A percentile compares a stretch with the other conserved stretches of the same genome.
phyloP scores from a whole-genome alignment of 192 early-diverging fungal species.

The Coemansia sp. region DNA sequence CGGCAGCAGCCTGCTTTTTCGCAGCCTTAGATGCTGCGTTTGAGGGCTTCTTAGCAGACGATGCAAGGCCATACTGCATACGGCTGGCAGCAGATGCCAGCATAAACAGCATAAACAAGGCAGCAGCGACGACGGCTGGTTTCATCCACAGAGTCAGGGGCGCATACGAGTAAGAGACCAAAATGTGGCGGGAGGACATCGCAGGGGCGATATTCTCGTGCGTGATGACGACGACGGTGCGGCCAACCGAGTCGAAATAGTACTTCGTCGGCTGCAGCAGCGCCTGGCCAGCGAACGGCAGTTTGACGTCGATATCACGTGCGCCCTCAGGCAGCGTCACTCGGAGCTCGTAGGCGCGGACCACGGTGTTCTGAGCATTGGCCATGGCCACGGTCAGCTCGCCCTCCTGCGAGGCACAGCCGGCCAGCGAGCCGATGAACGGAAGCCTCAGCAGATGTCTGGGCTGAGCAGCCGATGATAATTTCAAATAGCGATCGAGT shows the following conservation, averaged over 20 bases:
- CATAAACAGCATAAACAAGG: slow-evolving; percentile 61
- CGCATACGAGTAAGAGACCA: slow-evolving; percentile 62
- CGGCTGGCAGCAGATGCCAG: slow-evolving; percentile 61
- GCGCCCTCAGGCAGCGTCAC: slow-evolving; percentile 94
- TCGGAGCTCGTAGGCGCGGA: slow-evolving; percentile 68
- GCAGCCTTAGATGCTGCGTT: slow-evolving; percentile 4
- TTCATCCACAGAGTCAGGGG: slow-evolving; percentile 59
- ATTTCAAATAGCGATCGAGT: slow-evolving; percentile 65
- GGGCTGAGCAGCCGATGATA: slow-evolving; percentile 33
- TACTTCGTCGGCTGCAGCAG: slow-evolving; percentile 63
- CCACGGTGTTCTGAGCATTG: slow-evolving; percentile 63
- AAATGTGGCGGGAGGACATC: slow-evolving; percentile 55
- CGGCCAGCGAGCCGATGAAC: slow-evolving; percentile 67
- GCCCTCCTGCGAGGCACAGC: slow-evolving; percentile 66
- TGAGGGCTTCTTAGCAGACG: neutral
- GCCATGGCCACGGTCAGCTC: slow-evolving; percentile 74
- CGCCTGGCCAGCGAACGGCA: slow-evolving; percentile 66
- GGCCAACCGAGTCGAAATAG: slow-evolving; percentile 92
- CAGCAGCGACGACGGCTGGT: slow-evolving; percentile 59
- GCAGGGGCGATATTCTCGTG: slow-evolving; percentile 78
- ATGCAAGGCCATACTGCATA: slow-evolving; percentile 59
- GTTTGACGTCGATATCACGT: slow-evolving; percentile 64
- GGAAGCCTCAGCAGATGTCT: slow-evolving; percentile 70
- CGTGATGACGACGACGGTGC: slow-evolving; percentile 73
- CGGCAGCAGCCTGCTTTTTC: neutral